Evolutionary conservation across 805 yeast genomes (phyloP).

Genomic region (Metschnikowia sp.): DNA sequence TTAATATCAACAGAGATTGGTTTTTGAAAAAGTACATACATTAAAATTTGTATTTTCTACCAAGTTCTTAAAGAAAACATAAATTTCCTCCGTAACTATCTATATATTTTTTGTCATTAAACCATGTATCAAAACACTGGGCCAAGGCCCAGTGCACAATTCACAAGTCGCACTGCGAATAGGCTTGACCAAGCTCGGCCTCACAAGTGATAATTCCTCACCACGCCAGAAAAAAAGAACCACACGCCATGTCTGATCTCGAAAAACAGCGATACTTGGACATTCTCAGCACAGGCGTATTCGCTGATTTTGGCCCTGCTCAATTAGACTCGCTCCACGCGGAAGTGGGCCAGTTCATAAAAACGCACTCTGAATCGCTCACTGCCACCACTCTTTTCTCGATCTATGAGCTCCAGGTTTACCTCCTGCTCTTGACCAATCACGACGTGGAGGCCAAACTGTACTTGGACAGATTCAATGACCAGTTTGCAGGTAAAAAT

Average conservation of each 20-base stretch:
- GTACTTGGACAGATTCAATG: constrained; percentile 60
- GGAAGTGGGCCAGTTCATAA: constrained; percentile 38
- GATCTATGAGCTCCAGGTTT: constrained; percentile 69
- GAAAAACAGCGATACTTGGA: constrained; percentile 11
- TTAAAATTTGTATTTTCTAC: no score
- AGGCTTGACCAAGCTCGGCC: neutral
- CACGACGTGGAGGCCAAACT: constrained; percentile 71
- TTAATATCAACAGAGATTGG: no score
- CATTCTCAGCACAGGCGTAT: constrained; percentile 39
- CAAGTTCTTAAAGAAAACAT: no score
- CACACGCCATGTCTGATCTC: neutral
- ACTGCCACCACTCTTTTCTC: constrained; percentile 49
- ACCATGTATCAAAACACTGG: no score
- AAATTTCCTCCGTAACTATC: no score
- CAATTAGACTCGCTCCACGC: constrained; percentile 37
- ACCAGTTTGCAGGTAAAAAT: constrained; percentile 56
- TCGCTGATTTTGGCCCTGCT: constrained; percentile 45
- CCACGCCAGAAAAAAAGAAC: neutral
- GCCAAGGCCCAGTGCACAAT: no score
- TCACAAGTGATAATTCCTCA: neutral
- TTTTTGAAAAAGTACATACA: no score
- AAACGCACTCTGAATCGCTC: constrained; percentile 26
- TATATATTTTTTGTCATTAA: no score
- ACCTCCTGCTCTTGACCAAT: constrained; percentile 54
- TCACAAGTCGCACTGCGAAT: neutral